Evolutionary conservation across 2,329 filamentous ascomycete genomes (phyloP).

Genomic region (Ciborinia camelliae): DNA sequence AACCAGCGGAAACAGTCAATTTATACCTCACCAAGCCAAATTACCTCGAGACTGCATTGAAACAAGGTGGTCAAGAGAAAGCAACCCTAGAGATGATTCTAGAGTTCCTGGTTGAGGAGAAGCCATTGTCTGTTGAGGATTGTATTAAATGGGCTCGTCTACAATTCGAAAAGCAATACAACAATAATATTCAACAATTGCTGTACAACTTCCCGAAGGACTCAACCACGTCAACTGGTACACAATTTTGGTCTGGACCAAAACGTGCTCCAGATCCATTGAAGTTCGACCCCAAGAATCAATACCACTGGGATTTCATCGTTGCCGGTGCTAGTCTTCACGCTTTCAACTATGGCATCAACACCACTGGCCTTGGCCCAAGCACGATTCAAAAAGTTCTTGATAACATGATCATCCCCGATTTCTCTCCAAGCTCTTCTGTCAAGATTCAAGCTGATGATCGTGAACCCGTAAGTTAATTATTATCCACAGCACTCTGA

Average conservation of each 20-base stretch:
- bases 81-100: conserved; percentile 85
- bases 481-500: background rate
- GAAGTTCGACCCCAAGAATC: conserved; percentile 81
- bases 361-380: conserved; percentile 69
- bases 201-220: conserved; percentile 98
- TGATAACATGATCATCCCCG: conserved; percentile 90
- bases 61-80: conserved; percentile 94
- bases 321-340: conserved; percentile 87
- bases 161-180: conserved; percentile 94
- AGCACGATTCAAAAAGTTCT: conserved; percentile 74
- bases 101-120: conserved; percentile 87
- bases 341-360: conserved; percentile 97
- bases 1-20: conserved; percentile 90
- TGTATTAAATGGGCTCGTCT: conserved; percentile 93
- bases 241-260: conserved; percentile 95
- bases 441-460: conserved; percentile 98
- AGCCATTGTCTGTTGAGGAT: conserved; percentile 89
- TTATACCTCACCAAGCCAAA: conserved; percentile 88
- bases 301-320: conserved; percentile 84
- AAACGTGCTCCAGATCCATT: conserved; percentile 93
- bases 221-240: conserved; percentile 79
- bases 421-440: conserved; percentile 83
- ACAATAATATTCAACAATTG: conserved; percentile 93
- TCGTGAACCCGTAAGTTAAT: conserved; percentile 72
- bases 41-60: conserved; percentile 81